Conservation (phyloP, 306 rosid species). For the Rosa persica region DNA sequence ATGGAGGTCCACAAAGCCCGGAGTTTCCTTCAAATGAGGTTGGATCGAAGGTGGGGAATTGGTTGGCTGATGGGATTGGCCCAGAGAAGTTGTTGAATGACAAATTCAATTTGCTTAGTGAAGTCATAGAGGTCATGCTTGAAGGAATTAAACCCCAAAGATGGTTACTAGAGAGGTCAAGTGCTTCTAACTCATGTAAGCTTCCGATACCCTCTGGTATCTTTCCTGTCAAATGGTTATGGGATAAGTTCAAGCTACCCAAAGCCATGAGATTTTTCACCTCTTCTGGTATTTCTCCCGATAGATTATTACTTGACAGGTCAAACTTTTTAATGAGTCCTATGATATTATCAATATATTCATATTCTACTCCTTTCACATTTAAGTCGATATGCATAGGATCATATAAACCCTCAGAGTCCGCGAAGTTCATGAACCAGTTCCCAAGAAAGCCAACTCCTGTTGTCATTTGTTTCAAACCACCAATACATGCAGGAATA, state of each 20-base stretch:
- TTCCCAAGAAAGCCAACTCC: too few species aligned
- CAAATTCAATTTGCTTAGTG: not conserved
- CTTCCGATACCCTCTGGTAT: not conserved
- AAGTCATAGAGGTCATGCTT: not conserved
- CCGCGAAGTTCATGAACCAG: too few species aligned
- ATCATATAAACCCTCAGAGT: too few species aligned
- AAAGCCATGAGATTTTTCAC: not conserved
- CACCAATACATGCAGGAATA: too few species aligned
- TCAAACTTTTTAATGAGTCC: not conserved
- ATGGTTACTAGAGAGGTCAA: constrained; percentile 19
- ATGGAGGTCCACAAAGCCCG: not conserved
- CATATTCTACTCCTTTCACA: not conserved
- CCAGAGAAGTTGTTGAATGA: constrained; percentile 19
- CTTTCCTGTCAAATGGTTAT: constrained; percentile 11
- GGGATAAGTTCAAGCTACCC: not conserved
- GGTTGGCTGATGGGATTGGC: constrained; percentile 1
- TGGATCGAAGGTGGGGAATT: not conserved
- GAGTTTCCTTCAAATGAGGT: not conserved
- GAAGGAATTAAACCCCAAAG: constrained; percentile 16
- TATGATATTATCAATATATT: not conserved
- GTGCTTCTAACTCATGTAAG: not conserved
- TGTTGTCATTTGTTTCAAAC: too few species aligned
- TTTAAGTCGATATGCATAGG: not conserved
- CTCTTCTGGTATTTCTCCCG: constrained; percentile 5
- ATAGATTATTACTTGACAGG: constrained; percentile 2